Percentiles rank a stretch among this genome's conserved stretches.
These are phyloP conservation scores for Hirsutella rhossiliensis DNA, from an alignment of 2,329 filamentous ascomycete species.

Conservation along the genomic window DNA sequence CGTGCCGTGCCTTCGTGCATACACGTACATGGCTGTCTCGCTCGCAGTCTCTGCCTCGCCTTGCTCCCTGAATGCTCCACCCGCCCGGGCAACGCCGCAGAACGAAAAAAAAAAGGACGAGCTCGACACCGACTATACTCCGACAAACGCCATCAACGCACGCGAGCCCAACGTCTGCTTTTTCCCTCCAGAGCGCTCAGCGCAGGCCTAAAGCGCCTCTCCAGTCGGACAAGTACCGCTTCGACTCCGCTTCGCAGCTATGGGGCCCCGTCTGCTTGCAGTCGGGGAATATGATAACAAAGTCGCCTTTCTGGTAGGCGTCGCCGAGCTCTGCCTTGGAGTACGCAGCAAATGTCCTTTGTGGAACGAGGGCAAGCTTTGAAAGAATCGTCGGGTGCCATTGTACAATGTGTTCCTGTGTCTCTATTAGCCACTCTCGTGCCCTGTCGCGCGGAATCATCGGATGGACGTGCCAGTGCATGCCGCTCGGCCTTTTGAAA, in stretches of 20 bases:
- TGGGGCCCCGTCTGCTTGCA: slow-evolving; percentile 49
- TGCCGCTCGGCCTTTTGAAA: slow-evolving; percentile 92
- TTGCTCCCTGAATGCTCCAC: neutral
- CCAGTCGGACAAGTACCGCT: slow-evolving; percentile 35
- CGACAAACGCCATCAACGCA: neutral
- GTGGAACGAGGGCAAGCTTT: slow-evolving; percentile 80
- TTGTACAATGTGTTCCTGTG: slow-evolving; percentile 74
- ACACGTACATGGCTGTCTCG: neutral
- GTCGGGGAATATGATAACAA: slow-evolving; percentile 66
- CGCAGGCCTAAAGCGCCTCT: slow-evolving; percentile 23
- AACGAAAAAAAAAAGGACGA: neutral
- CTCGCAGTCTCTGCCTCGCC: neutral
- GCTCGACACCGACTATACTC: neutral
- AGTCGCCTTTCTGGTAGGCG: slow-evolving; percentile 70
- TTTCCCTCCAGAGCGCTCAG: neutral
- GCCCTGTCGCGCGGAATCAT: neutral
- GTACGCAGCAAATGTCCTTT: slow-evolving; percentile 74
- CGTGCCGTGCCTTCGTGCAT: neutral
- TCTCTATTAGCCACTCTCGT: slow-evolving; percentile 12
- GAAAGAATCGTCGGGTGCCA: slow-evolving; percentile 96
- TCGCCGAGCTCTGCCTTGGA: slow-evolving; percentile 42
- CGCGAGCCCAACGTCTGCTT: neutral
- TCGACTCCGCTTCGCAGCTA: slow-evolving; percentile 63
- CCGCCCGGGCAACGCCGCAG: neutral
- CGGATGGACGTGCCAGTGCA: slow-evolving; percentile 56